These are phyloP conservation scores for Pleurotus sapidus DNA, from an alignment of 768 basidiomycete species.

Conservation along the genomic window DNA sequence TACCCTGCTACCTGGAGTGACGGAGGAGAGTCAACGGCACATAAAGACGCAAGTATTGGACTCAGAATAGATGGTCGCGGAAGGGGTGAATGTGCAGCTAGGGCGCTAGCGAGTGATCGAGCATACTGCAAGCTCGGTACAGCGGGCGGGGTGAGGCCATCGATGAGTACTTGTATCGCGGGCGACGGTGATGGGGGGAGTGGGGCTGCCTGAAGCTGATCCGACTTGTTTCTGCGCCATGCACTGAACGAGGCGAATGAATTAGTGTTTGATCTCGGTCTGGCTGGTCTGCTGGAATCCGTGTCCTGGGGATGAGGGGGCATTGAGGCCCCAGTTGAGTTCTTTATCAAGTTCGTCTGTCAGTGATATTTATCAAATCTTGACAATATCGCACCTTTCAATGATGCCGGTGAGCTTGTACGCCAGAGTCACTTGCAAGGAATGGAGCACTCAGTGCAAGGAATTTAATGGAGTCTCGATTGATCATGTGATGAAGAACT, in stretches of 20 bases:
- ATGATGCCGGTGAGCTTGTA: too few relatives aligned
- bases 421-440: too few relatives aligned
- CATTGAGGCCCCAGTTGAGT: constrained; percentile 1
- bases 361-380: too few relatives aligned
- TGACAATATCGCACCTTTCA: too few relatives aligned
- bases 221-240: constrained; percentile 33
- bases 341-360: too few relatives aligned
- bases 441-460: too few relatives aligned
- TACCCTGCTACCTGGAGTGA: constrained; percentile 66
- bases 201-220: constrained; percentile 17
- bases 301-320: constrained; percentile 4
- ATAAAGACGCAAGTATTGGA: constrained; percentile 61
- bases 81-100: constrained; percentile 51
- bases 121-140: constrained; percentile 70
- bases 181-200: constrained; percentile 26
- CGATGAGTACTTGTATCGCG: constrained; percentile 38
- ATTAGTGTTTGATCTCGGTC: constrained; percentile 41
- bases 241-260: constrained; percentile 33
- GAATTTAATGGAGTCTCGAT: too few relatives aligned
- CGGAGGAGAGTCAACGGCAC: constrained; percentile 47
- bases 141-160: constrained; percentile 46
- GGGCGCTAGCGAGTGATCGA: constrained; percentile 49
- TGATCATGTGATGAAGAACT: too few relatives aligned
- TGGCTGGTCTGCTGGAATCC: constrained; percentile 11
- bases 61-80: constrained; percentile 52